Evolutionary conservation across 2,329 filamentous ascomycete genomes (phyloP).

Genomic region (Pestalotiopsis sp.): DNA sequence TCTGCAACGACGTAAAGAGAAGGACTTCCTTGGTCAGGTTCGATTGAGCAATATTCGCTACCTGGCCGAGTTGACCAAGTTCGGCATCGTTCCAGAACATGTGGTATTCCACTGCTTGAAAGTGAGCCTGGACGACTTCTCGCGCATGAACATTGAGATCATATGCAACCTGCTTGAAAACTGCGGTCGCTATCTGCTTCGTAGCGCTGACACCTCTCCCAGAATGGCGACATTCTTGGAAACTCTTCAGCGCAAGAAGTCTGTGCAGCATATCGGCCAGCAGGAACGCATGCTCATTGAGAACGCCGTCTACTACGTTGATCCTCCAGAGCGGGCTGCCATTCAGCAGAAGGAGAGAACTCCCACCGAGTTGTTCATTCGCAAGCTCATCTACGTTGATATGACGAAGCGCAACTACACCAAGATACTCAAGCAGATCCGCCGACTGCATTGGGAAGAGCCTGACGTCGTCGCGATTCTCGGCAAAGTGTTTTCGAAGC

Average conservation of each 20-base stretch:
- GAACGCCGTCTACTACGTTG: slow-evolving; percentile 97
- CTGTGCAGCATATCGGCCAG: slow-evolving; percentile 90
- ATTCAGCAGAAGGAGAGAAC: slow-evolving; percentile 97
- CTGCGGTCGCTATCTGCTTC: slow-evolving; percentile 89
- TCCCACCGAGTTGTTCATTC: slow-evolving; percentile 87
- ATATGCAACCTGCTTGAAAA: slow-evolving; percentile 96
- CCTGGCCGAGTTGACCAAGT: slow-evolving; percentile 94
- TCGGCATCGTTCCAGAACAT: slow-evolving; percentile 95
- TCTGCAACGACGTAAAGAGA: slow-evolving; percentile 92
- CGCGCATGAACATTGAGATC: slow-evolving; percentile 98
- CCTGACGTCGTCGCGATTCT: slow-evolving; percentile 77
- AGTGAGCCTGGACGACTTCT: slow-evolving; percentile 96
- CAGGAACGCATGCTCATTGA: slow-evolving; percentile 98
- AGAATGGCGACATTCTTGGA: slow-evolving; percentile 94
- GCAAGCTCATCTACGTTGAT: slow-evolving; percentile 89
- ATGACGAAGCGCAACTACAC: slow-evolving; percentile 93
- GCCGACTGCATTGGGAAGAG: slow-evolving; percentile 97
- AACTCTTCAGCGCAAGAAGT: slow-evolving; percentile 93
- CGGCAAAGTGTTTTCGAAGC: slow-evolving; percentile 92
- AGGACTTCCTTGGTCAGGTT: slow-evolving; percentile 94
- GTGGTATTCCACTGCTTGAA: slow-evolving; percentile 99
- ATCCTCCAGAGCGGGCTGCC: slow-evolving; percentile 87
- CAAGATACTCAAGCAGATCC: slow-evolving; percentile 90
- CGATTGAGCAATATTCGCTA: slow-evolving; percentile 96
- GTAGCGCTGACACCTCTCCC: slow-evolving; percentile 88